phyloP scores from a whole-genome alignment of 2,329 filamentous ascomycete species.

The Colletotrichum sp. region DNA sequence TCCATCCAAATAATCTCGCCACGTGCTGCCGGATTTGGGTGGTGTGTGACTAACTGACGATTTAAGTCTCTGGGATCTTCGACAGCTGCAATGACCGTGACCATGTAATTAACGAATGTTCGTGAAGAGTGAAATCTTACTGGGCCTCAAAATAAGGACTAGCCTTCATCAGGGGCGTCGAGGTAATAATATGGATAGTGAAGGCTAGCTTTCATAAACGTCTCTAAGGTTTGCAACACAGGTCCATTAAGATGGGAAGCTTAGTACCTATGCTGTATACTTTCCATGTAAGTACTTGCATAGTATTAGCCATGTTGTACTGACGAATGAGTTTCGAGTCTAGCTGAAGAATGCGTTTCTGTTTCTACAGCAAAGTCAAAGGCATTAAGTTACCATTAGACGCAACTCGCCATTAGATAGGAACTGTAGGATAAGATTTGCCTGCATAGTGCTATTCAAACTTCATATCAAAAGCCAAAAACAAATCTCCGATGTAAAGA shows the following conservation, averaged over 20 bases:
- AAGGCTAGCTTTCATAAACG: neutral
- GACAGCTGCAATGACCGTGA: neutral
- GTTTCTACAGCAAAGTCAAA: neutral
- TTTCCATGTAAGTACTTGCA: neutral
- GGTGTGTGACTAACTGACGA: neutral
- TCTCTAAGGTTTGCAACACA: neutral
- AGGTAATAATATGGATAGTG: neutral
- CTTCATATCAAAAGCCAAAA: neutral
- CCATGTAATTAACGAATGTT: fast-evolving
- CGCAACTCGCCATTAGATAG: neutral
- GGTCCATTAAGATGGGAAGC: neutral
- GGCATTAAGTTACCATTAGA: neutral
- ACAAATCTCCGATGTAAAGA: neutral
- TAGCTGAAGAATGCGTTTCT: neutral
- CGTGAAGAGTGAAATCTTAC: neutral
- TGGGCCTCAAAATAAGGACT: neutral
- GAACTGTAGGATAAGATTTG: neutral
- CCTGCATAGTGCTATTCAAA: neutral
- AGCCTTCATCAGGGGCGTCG: fast-evolving
- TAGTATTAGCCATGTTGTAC: neutral
- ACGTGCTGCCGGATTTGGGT: neutral
- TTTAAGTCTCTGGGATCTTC: neutral
- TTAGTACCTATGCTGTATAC: neutral
- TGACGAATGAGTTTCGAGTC: neutral
- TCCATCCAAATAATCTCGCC: neutral